Evolutionary conservation across 495 filamentous ascomycete genomes (phyloP).

Genomic region (Aspergillus egyptiacus): DNA sequence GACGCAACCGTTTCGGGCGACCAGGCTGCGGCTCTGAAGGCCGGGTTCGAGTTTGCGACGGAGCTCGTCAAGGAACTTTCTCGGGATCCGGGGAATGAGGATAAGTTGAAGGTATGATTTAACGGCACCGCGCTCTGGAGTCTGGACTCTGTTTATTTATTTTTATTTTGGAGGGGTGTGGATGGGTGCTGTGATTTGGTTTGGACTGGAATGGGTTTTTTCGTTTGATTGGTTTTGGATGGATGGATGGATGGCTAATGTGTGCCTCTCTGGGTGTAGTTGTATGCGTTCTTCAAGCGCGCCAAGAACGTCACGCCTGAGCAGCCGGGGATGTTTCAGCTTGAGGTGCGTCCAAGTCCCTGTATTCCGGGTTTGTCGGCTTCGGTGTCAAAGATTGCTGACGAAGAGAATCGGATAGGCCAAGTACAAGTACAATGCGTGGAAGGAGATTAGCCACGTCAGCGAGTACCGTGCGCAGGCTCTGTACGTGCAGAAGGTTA

Average conservation of each 20-base stretch:
- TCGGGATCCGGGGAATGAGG: slow-evolving; percentile 44
- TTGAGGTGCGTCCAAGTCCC: slow-evolving; percentile 39
- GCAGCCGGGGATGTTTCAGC: slow-evolving; percentile 45
- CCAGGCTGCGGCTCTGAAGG: slow-evolving; percentile 26
- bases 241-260: slow-evolving; percentile 6
- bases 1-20: slow-evolving; percentile 15
- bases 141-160: background rate
- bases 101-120: slow-evolving; percentile 51
- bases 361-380: background rate
- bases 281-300: slow-evolving; percentile 58
- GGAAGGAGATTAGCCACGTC: slow-evolving; percentile 58
- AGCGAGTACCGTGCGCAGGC: slow-evolving; percentile 60
- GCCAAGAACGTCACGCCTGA: slow-evolving; percentile 41
- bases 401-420: slow-evolving; percentile 39
- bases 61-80: slow-evolving; percentile 56
- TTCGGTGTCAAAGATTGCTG: background rate
- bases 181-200: background rate
- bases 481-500: slow-evolving; percentile 67
- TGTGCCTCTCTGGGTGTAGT: slow-evolving; percentile 25
- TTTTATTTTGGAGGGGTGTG: too few relatives aligned
- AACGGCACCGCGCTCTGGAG: background rate
- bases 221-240: background rate
- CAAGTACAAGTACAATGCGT: slow-evolving; percentile 74
- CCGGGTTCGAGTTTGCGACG: slow-evolving; percentile 37
- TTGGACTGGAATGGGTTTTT: too few relatives aligned